phyloP scores from a whole-genome alignment of 176 grass and related monocot species.

The sorghum (Sorghum bicolor) region DNA sequence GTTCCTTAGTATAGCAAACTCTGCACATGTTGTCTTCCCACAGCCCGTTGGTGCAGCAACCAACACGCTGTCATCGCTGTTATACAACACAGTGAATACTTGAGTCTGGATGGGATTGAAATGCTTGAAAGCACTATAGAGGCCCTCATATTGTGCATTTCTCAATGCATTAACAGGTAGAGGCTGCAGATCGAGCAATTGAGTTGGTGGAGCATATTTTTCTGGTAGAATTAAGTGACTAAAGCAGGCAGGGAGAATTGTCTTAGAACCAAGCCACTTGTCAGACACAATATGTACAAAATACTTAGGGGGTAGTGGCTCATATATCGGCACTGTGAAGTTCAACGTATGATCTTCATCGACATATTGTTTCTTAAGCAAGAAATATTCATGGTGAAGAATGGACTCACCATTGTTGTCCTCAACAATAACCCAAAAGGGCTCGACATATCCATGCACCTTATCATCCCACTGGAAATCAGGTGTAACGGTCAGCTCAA shows the following conservation, averaged over 20 bases:
- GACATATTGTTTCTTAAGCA: too few relatives aligned
- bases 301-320: too few relatives aligned
- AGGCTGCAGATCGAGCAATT: conserved; percentile 79
- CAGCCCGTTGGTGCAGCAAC: conserved; percentile 84
- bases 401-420: too few relatives aligned
- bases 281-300: too few relatives aligned
- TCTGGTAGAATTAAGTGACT: conserved; percentile 91
- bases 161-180: conserved; percentile 77
- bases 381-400: too few relatives aligned
- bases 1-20: conserved; percentile 87
- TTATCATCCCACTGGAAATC: too few relatives aligned
- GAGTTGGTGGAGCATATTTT: conserved; percentile 54
- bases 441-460: too few relatives aligned
- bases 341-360: too few relatives aligned
- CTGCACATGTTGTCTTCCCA: conserved; percentile 90
- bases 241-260: background rate
- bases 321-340: too few relatives aligned
- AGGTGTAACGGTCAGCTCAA: too few relatives aligned
- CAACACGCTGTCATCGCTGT: conserved; percentile 84
- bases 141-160: conserved; percentile 73
- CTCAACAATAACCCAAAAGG: too few relatives aligned
- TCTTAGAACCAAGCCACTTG: too few relatives aligned
- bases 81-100: conserved; percentile 90
- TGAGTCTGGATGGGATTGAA: conserved; percentile 98
- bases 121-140: conserved; percentile 87